Base-by-base conservation (phyloP, 2,329 filamentous ascomycete species). In the Colletotrichum orbiculare region DNA sequence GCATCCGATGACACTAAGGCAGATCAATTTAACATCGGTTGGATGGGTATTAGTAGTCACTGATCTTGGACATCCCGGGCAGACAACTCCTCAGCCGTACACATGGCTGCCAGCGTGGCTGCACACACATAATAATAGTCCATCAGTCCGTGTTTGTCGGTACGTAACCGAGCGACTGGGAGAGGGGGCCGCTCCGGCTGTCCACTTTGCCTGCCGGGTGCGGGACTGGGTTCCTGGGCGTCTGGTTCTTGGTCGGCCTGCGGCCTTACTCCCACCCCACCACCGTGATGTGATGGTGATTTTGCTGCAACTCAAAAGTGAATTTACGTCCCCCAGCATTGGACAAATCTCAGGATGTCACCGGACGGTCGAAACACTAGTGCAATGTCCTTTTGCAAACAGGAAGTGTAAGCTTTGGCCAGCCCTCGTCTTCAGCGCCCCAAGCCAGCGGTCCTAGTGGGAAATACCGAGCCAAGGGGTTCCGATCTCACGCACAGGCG, bases 321-420 rank as follows among this genome's bases (percentile, higher is more conserved):
- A 57, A 63, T 42, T 62, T 37, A 47, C 49, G 35, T 15, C 37
- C 37, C 35, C 62, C 11, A 37, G 25, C 41, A 62, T 61, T 65
- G 63, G 63, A 52, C 47, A 62, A 37, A 62, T 65, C 52, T 56
- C 41, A 56, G 58, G 58, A 65, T 65, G 52, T 65, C 63, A 63
- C 47, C 41, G 53, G 41, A 42, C 62, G 33, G 59, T 62, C 58
- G 63, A 65, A 65, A 65, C 63, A 62, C 58, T 65, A 65, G 63
- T 53, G 58, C 47, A 62, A 53, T 56, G 52, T 38, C 63, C 43
- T 62, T 37, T 38, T 11, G 34, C 25, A 57, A 65, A 53, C 58
- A 38, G 63, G 48, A 54, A 53, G 63, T 56, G 58, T 63, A 65
- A 65, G 63, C 58, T 65, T 65, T 63, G 63, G 63, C 52, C 52